Base-by-base conservation (phyloP, 495 filamentous ascomycete genomes). In the Podospora appendiculata region DNA sequence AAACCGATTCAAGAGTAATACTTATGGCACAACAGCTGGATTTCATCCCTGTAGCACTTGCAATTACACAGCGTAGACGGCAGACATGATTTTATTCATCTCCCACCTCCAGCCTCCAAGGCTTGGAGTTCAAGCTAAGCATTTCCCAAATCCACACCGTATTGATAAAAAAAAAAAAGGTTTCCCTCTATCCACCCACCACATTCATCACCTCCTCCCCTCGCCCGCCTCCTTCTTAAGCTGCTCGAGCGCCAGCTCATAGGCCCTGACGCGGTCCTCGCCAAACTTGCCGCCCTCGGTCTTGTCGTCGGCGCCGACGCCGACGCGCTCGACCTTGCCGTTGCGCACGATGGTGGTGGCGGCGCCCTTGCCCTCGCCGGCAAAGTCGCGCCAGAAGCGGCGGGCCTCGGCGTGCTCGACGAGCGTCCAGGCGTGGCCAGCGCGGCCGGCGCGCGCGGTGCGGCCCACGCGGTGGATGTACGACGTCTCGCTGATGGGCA, bases 381-480 rank as follows among this genome's bases (percentile, higher is more conserved):
- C 84, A 54, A 96, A 83, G 54, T 87, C 82, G 45, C 85, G 82
- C 81, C 85, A 85, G 62, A 97, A 98, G 88, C 90, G 89, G 38
- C 83, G 74, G 8, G 81, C 91, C 65, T 98, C 90, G 8, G 76
- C 76, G 54, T 86, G 78, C 36, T 82, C 84, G 32, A 91, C 76
- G 11, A 98, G 67, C 4, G 89, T 92, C 85, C 88, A 95, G 9
- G 92, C 90, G 38, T 79, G 75, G 0, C 93, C 93, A 7, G 70
- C 64, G 41, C 81, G 82, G 4, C 88, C 88, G 0, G 91, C 92
- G 63, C 92, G 74, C 9, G 92, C 92, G 1, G 93, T 96, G 50
- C 93, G 81, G 9, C 93, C 93, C 10, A 96, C 89, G 17, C 93
- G 86, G 68, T 98, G 93, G 11, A 97, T 85, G 58, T 97, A 98